phyloP scores from a whole-genome alignment of 2,329 filamentous ascomycete species.

The Beauveria australis region DNA sequence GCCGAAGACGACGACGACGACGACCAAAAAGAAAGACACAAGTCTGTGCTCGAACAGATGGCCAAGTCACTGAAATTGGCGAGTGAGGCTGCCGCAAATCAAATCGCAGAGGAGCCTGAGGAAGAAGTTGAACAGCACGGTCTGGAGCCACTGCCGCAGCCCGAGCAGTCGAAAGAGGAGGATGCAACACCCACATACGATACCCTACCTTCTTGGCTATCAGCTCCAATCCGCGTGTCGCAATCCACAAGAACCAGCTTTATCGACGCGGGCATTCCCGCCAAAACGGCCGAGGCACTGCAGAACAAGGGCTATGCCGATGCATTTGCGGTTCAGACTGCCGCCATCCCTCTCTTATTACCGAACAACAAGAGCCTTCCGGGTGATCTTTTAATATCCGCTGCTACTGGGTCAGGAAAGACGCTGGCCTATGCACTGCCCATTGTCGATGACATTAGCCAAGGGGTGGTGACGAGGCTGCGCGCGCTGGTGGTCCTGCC shows the following conservation, averaged over 20 bases:
- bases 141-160: conserved; percentile 75
- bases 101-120: conserved; percentile 23
- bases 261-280: conserved; percentile 50
- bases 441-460: conserved; percentile 67
- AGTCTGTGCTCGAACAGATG: conserved; percentile 45
- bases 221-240: conserved; percentile 62
- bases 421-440: conserved; percentile 87
- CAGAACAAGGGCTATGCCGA: conserved; percentile 45
- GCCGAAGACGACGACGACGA: conserved; percentile 13
- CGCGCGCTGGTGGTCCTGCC: conserved; percentile 81
- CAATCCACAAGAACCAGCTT: conserved; percentile 55
- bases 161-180: conserved; percentile 50
- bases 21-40: conserved; percentile 33
- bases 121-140: conserved; percentile 51
- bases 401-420: conserved; percentile 92
- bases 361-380: conserved; percentile 51
- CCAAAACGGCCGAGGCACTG: conserved; percentile 53
- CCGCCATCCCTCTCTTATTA: conserved; percentile 68
- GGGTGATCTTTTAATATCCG: conserved; percentile 82
- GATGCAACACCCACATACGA: conserved; percentile 60
- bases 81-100: conserved; percentile 29
- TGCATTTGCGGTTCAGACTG: conserved; percentile 36
- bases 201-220: conserved; percentile 73
- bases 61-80: conserved; percentile 46
- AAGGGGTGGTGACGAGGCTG: conserved; percentile 55